A percentile compares a stretch with the other conserved stretches of the same genome.
Conservation (phyloP, 202 grass and related monocot genomes). For the Zoysia matrella region DNA sequence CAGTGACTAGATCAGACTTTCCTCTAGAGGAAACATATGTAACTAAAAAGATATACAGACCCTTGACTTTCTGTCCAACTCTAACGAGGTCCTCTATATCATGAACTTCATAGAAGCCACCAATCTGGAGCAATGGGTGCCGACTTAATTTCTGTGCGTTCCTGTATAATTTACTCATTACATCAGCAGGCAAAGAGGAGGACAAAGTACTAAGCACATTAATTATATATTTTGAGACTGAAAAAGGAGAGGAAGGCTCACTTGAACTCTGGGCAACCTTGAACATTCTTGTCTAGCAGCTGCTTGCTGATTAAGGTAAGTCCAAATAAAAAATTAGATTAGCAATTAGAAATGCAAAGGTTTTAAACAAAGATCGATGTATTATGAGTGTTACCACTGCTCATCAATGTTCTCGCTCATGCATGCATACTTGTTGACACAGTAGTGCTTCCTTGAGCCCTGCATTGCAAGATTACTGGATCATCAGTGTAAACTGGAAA, state of each 20-base stretch:
- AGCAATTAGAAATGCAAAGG: conserved; percentile 28
- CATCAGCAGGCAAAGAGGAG: conserved; percentile 23
- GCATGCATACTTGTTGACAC: conserved; percentile 73
- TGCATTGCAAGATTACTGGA: conserved; percentile 34
- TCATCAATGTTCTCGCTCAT: conserved; percentile 71
- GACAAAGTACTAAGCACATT: neutral
- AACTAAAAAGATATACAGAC: conserved; percentile 58
- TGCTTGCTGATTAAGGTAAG: conserved; percentile 63
- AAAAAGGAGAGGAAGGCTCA: conserved; percentile 48
- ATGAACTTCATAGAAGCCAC: conserved; percentile 92
- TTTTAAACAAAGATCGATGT: neutral
- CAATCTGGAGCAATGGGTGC: conserved; percentile 90
- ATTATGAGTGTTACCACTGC: conserved; percentile 62
- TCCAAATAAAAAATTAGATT: conserved; percentile 19
- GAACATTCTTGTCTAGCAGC: conserved; percentile 62
- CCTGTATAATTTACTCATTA: conserved; percentile 51
- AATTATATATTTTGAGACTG: conserved; percentile 24
- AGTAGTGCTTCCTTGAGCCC: conserved; percentile 96
- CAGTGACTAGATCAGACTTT: neutral
- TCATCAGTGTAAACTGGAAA: conserved; percentile 2
- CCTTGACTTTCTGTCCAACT: conserved; percentile 73
- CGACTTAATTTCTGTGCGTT: conserved; percentile 91
- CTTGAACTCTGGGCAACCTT: conserved; percentile 93
- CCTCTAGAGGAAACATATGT: conserved; percentile 7
- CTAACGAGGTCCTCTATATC: conserved; percentile 97